Evolutionary conservation across 2,329 filamentous ascomycete genomes (phyloP).

Genomic region (Aspergillus awamori): DNA sequence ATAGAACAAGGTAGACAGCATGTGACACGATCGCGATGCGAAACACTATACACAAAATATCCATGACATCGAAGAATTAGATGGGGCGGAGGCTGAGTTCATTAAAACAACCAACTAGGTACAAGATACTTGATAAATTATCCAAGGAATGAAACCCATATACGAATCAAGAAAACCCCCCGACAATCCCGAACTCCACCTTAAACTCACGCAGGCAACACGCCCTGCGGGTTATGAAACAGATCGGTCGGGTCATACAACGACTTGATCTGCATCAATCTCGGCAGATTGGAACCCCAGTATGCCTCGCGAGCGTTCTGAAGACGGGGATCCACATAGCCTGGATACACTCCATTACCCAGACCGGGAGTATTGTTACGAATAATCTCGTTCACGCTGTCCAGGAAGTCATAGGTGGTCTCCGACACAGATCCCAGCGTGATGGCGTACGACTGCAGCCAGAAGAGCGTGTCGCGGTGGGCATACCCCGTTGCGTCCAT

Average conservation of each 20-base stretch:
- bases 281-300: conserved; percentile 7
- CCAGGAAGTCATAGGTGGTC: conserved; percentile 56
- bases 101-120: neutral
- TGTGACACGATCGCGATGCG: neutral
- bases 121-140: neutral
- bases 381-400: conserved; percentile 42
- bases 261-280: neutral
- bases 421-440: conserved; percentile 49
- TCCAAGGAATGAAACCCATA: neutral
- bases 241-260: conserved; percentile 5
- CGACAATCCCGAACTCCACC: too few relatives aligned
- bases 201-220: neutral
- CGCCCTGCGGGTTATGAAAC: conserved; percentile 11
- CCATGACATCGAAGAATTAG: neutral
- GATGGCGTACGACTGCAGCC: conserved; percentile 64
- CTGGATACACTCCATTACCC: conserved; percentile 1
- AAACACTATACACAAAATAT: too few relatives aligned
- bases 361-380: neutral
- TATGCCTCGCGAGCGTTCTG: neutral
- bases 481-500: conserved; percentile 62
- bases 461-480: conserved; percentile 66
- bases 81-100: neutral
- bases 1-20: neutral
- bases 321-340: conserved; percentile 1
- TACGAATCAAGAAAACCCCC: neutral